phyloP scores from a whole-genome alignment of 1,139 yeast genomes.

The Yamadazyma taylorii region DNA sequence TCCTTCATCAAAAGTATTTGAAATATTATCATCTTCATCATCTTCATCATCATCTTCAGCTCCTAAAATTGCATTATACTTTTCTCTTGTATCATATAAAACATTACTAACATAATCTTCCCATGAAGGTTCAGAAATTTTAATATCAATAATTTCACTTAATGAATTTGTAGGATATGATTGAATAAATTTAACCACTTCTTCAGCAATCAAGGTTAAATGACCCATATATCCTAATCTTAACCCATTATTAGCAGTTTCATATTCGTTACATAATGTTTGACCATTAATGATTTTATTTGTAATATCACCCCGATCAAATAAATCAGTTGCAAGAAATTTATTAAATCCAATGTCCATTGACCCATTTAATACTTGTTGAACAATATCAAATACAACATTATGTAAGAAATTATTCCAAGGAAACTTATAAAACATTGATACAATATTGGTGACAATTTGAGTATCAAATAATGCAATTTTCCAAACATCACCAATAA shows the following conservation, averaged over 20 bases:
- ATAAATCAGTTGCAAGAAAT: conserved; percentile 82
- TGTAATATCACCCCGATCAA: conserved; percentile 76
- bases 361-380: conserved; percentile 92
- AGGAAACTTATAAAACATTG: conserved; percentile 89
- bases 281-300: conserved; percentile 83
- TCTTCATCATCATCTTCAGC: conserved; percentile 53
- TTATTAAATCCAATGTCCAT: conserved; percentile 89
- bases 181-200: conserved; percentile 90
- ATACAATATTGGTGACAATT: conserved; percentile 71
- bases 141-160: conserved; percentile 58
- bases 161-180: conserved; percentile 63
- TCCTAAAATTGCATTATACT: conserved; percentile 93
- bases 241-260: conserved; percentile 57
- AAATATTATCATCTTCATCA: conserved; percentile 33
- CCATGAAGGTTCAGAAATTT: conserved; percentile 70
- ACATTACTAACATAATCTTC: conserved; percentile 80
- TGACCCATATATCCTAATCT: conserved; percentile 98
- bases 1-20: conserved; percentile 53
- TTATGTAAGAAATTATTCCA: conserved; percentile 98
- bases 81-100: conserved; percentile 84
- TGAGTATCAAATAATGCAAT: conserved; percentile 82
- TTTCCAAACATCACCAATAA: conserved; percentile 87
- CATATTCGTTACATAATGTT: conserved; percentile 68
- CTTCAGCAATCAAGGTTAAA: conserved; percentile 91
- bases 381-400: conserved; percentile 96